These are phyloP conservation scores for Pelagophyceae sp. DNA, from an alignment of 352 stramenopile species.

Conservation along the genomic window DNA sequence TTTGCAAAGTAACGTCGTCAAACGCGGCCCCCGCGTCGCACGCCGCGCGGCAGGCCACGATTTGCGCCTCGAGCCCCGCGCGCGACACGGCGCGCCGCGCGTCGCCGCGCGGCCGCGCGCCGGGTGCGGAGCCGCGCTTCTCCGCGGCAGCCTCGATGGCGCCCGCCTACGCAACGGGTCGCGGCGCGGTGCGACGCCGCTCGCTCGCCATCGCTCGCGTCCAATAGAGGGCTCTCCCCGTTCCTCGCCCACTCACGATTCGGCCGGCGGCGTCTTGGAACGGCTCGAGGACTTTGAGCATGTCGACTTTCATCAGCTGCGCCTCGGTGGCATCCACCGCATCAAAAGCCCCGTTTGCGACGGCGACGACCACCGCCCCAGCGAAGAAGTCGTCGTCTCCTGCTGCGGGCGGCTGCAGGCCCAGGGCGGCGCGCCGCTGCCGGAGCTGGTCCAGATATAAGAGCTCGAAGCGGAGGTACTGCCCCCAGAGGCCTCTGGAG, in stretches of 20 bases:
- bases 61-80: too few relatives aligned
- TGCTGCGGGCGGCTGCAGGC: not conserved
- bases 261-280: not conserved
- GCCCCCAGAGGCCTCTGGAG: not conserved
- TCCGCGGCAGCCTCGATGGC: not conserved
- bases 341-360: not conserved
- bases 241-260: too few relatives aligned
- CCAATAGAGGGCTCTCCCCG: too few relatives aligned
- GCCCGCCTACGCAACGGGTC: not conserved
- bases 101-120: too few relatives aligned
- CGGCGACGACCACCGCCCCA: not conserved
- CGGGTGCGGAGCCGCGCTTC: too few relatives aligned
- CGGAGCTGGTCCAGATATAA: not conserved
- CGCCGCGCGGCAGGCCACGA: too few relatives aligned
- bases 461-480: not conserved
- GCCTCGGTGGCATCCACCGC: not conserved
- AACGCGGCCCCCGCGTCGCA: too few relatives aligned
- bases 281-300: not conserved
- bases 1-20: not conserved
- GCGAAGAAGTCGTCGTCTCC: not conserved
- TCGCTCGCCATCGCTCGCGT: too few relatives aligned
- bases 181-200: too few relatives aligned
- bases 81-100: too few relatives aligned
- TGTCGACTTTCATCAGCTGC: not conserved
- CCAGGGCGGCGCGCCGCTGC: not conserved